phyloP scores from a whole-genome alignment of 805 yeast genomes.

The Starmerella asiatica region DNA sequence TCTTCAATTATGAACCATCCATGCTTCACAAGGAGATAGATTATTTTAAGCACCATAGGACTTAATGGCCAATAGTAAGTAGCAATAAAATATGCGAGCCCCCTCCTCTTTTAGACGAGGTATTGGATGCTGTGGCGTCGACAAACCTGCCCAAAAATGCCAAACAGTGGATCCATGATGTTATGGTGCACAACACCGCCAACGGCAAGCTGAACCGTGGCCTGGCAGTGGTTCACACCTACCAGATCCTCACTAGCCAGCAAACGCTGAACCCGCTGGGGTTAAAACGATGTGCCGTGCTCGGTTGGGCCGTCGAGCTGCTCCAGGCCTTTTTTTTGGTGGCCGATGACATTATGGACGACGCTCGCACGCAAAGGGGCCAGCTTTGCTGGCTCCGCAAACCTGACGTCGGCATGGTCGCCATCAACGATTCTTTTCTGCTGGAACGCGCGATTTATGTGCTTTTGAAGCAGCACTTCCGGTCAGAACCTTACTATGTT shows the following conservation, averaged over 20 bases:
- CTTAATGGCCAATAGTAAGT: too few species aligned
- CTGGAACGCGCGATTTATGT: conserved; percentile 88
- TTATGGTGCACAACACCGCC: conserved; percentile 72
- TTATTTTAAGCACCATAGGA: too few species aligned
- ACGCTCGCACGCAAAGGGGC: conserved; percentile 91
- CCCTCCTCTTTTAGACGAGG: conserved; percentile 65
- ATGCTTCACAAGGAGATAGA: too few species aligned
- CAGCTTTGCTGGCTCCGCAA: conserved; percentile 95
- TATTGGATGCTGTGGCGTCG: conserved; percentile 42
- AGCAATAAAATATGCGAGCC: too few species aligned
- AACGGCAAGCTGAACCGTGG: conserved; percentile 98
- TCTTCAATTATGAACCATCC: too few species aligned
- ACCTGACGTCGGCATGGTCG: conserved; percentile 70
- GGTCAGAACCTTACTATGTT: conserved; percentile 64
- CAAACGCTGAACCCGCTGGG: conserved; percentile 50
- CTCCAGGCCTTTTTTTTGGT: conserved; percentile 93
- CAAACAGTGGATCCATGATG: conserved; percentile 62
- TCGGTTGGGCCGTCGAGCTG: conserved; percentile 93
- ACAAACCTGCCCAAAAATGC: conserved; percentile 84
- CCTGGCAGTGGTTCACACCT: conserved; percentile 85
- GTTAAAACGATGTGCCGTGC: conserved; percentile 69
- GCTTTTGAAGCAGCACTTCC: conserved; percentile 79
- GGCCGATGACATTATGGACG: conserved; percentile 98
- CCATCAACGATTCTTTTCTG: conserved; percentile 95
- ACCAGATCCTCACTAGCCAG: conserved; percentile 59